Conservation (phyloP, 495 filamentous ascomycete genomes). For the Clohesyomyces aquaticus region DNA sequence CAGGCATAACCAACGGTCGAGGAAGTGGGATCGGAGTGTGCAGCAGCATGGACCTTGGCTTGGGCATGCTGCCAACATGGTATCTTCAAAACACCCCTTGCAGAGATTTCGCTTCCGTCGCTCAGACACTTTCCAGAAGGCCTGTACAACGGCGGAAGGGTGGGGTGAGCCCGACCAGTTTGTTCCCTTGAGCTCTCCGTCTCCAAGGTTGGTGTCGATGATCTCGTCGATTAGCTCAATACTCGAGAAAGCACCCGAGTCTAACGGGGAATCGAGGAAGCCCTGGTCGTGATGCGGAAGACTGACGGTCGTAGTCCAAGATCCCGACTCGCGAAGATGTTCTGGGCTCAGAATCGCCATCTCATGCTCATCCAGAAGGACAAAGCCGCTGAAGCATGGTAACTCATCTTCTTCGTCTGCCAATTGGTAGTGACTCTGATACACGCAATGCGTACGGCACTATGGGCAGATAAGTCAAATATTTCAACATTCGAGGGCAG, state of each 20-base stretch:
- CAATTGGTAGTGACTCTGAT: slow-evolving; percentile 13
- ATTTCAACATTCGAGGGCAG: neutral
- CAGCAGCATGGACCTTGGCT: slow-evolving; percentile 8
- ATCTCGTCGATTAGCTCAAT: slow-evolving; percentile 18
- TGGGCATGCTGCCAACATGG: neutral
- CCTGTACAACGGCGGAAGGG: slow-evolving; percentile 15
- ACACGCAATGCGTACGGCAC: slow-evolving; percentile 29
- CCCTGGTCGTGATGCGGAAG: slow-evolving; percentile 22
- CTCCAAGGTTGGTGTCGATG: slow-evolving; percentile 17
- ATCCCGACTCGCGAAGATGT: neutral
- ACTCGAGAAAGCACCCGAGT: neutral
- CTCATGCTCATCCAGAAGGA: slow-evolving; percentile 6
- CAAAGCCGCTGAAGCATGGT: slow-evolving; percentile 22
- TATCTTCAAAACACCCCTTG: slow-evolving; percentile 2
- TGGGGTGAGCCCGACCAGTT: neutral
- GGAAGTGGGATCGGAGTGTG: slow-evolving; percentile 13
- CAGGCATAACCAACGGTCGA: slow-evolving; percentile 30
- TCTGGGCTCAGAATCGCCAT: slow-evolving; percentile 22
- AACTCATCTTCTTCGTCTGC: slow-evolving; percentile 28
- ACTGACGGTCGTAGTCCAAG: neutral
- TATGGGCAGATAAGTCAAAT: neutral
- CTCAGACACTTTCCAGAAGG: slow-evolving; percentile 26
- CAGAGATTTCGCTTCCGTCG: slow-evolving; percentile 14
- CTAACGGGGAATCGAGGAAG: slow-evolving; percentile 17
- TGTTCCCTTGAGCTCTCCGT: neutral